Conservation (phyloP, 345 rosid species). For the Gossypioides kirkii region DNA sequence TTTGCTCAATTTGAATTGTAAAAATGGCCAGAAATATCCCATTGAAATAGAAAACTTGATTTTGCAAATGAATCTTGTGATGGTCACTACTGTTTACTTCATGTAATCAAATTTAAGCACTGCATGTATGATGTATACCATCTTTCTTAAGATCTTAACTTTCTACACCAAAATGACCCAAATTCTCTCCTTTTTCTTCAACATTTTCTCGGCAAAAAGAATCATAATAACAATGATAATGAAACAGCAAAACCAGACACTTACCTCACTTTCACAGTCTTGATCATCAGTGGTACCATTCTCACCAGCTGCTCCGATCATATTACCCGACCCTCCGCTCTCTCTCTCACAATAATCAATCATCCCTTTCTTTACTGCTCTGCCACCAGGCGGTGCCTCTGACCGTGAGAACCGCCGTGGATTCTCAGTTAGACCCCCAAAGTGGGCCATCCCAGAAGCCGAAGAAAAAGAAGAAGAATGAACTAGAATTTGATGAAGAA, state of each 20-base stretch:
- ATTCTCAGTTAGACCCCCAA: slow-evolving; percentile 1
- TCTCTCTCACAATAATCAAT: slow-evolving; percentile 23
- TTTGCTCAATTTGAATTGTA: neutral
- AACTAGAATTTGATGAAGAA: slow-evolving; percentile 55
- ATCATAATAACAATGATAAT: neutral
- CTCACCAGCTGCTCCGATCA: slow-evolving; percentile 23
- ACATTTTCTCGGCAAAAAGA: slow-evolving; percentile 11
- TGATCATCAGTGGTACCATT: slow-evolving; percentile 51
- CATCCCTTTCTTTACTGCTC: slow-evolving; percentile 12
- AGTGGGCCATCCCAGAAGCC: slow-evolving; percentile 13
- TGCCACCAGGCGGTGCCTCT: slow-evolving; percentile 19
- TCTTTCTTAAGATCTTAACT: neutral
- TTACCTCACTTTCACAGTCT: slow-evolving; percentile 82
- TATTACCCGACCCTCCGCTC: slow-evolving; percentile 31
- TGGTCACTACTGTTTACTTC: neutral
- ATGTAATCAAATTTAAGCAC: neutral
- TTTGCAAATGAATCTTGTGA: neutral
- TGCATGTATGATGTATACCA: neutral
- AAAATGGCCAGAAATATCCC: neutral
- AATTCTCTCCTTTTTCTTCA: neutral
- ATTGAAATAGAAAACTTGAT: too few species aligned
- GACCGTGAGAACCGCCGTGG: slow-evolving; percentile 12
- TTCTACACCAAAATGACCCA: neutral
- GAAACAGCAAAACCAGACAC: slow-evolving; percentile 12
- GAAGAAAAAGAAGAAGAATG: slow-evolving; percentile 44